A percentile compares a stretch with the other conserved stretches of the same genome.
These are phyloP conservation scores for Naganishia sp. DNA, from an alignment of 1,284 basidiomycete species.

Conservation along the genomic window DNA sequence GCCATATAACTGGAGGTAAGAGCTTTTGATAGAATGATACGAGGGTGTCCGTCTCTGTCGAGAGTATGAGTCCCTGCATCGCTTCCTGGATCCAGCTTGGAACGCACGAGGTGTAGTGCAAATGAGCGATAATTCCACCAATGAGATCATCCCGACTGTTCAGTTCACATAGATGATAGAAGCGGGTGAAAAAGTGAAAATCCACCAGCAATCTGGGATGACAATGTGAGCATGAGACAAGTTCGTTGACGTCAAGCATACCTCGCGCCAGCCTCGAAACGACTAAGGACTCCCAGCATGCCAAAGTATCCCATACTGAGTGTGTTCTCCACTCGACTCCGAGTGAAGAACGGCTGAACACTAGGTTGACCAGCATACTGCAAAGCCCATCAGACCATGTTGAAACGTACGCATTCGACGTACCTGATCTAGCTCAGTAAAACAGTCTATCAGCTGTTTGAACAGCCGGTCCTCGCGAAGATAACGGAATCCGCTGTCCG, in stretches of 20 bases:
- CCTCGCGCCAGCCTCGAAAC: constrained; percentile 84
- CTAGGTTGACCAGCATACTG: constrained; percentile 54
- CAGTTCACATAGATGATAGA: constrained; percentile 90
- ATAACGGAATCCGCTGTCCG: constrained; percentile 78
- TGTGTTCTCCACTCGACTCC: constrained; percentile 76
- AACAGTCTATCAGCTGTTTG: constrained; percentile 78
- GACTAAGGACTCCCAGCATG: constrained; percentile 89
- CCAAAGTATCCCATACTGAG: constrained; percentile 92
- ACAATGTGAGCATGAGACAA: background rate
- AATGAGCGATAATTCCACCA: constrained; percentile 83
- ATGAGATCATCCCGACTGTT: constrained; percentile 88
- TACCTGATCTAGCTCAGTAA: constrained; percentile 90
- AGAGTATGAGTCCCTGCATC: background rate
- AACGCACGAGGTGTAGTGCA: constrained; percentile 83
- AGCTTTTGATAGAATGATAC: constrained; percentile 88
- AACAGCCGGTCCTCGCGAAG: constrained; percentile 86
- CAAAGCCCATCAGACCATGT: background rate
- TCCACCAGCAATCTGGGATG: constrained; percentile 77
- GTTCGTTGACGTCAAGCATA: constrained; percentile 54
- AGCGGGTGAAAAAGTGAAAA: constrained; percentile 88
- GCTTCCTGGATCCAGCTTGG: background rate
- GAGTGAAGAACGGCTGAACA: constrained; percentile 76
- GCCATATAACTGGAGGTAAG: constrained; percentile 88
- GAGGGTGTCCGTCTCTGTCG: constrained; percentile 81
- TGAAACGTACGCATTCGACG: constrained; percentile 41